Evolutionary conservation across 306 rosid genomes (phyloP).

Genomic region (Sindora glabra): DNA sequence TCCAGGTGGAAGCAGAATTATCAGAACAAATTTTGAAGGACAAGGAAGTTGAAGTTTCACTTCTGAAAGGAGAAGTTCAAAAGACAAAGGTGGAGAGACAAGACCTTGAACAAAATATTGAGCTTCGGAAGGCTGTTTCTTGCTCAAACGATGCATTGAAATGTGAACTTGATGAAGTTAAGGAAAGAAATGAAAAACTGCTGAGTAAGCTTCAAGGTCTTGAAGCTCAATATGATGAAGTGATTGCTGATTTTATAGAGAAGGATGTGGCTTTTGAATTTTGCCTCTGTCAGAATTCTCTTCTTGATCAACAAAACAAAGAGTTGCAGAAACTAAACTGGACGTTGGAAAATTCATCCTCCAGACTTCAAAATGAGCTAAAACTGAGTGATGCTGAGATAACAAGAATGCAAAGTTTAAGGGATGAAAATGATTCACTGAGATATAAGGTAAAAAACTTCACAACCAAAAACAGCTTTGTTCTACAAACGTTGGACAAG

Average conservation of each 20-base stretch:
- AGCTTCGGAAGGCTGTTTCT: constrained; percentile 34
- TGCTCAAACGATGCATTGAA: constrained; percentile 38
- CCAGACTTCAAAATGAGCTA: constrained; percentile 33
- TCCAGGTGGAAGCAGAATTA: constrained; percentile 46
- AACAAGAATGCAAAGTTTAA: constrained; percentile 29
- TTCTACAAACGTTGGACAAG: constrained; percentile 20
- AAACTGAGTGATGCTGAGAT: constrained; percentile 38
- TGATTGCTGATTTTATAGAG: constrained; percentile 25
- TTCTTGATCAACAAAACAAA: constrained; percentile 35
- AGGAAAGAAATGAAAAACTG: constrained; percentile 31
- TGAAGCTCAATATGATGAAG: constrained; percentile 41
- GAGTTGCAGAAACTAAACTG: constrained; percentile 25
- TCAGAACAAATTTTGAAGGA: constrained; percentile 35
- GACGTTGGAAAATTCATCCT: constrained; percentile 30
- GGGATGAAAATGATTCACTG: constrained; percentile 29
- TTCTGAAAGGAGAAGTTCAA: constrained; percentile 30
- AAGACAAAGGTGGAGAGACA: constrained; percentile 32
- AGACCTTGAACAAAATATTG: constrained; percentile 33
- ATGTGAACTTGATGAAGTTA: constrained; percentile 38
- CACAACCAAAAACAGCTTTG: constrained; percentile 18
- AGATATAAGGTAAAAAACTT: constrained; percentile 19
- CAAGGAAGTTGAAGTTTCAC: constrained; percentile 40
- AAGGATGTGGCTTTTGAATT: constrained; percentile 37
- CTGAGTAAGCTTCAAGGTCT: constrained; percentile 31
- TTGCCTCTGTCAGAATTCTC: constrained; percentile 30